Base-by-base conservation (phyloP, 2,329 filamentous ascomycete genomes). In the Phaeophleospora eucalypticola region DNA sequence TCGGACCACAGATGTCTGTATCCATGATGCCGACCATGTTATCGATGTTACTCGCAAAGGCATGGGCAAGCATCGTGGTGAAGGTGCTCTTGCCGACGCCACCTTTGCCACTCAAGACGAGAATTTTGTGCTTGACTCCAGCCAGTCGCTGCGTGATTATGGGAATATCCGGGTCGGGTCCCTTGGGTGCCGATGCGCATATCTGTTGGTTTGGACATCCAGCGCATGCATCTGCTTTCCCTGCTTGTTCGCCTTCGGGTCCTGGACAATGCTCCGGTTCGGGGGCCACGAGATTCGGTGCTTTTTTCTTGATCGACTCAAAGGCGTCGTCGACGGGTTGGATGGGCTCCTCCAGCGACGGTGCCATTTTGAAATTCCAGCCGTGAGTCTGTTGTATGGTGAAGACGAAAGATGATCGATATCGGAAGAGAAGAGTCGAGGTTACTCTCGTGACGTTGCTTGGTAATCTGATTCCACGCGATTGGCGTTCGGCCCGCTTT, bases 31-130 rank as follows among this genome's bases (percentile, higher is more conserved):
- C 93, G 20, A 98, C 87, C 1, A 82, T 88, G 46, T 75, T 84
- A 37, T 84, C 81, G 0, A 84, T 82, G 66, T 94, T 88, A 12
- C 81, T 80, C 1, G 93, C 88, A 60, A 98, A 94, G 1, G 87
- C 90, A 65, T 95, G 89, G 2, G 87, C 86, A 15, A 97, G 81
- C 60, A 97, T 81, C 2, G 83, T 86, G 2, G 87, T 91, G 64
- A 97, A 95, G 0, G 93, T 97, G 58, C 86, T 93, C 71, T 98
- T 98, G 6, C 93, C 93, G 1, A 98, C 93, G 38, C 93, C 93
- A 52, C 93, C 93, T 75, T 97, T 98, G 52, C 93, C 93, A 42
- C 86, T 91, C 3, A 98, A 77, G 4, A 98, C 84, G 42, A 98
- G 79, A 47, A 98, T 86, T 70, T 97, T 97, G 73, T 97, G 91